Base-by-base conservation (phyloP, 441 rosid genomes). In the Biscutella laevigata region DNA sequence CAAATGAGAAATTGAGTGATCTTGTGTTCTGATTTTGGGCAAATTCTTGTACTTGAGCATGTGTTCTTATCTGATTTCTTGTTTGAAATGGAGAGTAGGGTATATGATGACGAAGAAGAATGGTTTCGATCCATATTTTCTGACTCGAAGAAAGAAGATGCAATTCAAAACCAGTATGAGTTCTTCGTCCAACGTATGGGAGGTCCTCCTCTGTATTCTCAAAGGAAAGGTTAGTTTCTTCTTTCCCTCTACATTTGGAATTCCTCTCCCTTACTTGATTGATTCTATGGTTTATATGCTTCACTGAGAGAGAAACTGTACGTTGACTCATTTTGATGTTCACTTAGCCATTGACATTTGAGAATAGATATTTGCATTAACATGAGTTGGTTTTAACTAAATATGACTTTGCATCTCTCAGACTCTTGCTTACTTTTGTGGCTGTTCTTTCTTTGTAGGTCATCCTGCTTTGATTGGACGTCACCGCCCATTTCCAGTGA, bases 181-280 rank as follows among this genome's bases (percentile, higher is more conserved):
- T 90, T 90, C 76, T 84, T 90, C 42, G 87, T 79, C 45, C 91
- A 86, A 75, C 73, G 95, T 58, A 84, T 90, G 97, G 97, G 97
- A 12, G 95, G 97, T 1, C 94, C 95, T 52, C 79, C 84, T 39
- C 71, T 90, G 61, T 90, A 73, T 57, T 90, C 95, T 19, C 89
- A 90, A 58, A 70, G 97, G 43, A 90, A 73, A 81, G 97, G 97
- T 89, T 24, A 1, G 66, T 33, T 5, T 3, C n/a, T 6, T 21
- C 4, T 15, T 30, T 7, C n/a, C 22, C 7, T 25, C 1, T 6
- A 9, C 13, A 0, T 38, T 2, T 0, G 3, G 11, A n/a, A 21
- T 28, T 66, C 28, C 42, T 33, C 16, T 39, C 29, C 33, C 13
- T 11, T 3, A 5, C 13, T 2, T 56, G 26, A 25, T 44, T 44